A percentile compares a stretch with the other conserved stretches of the same genome.
Conservation (phyloP, 1,284 basidiomycete genomes). For the Marasmius oreades region DNA sequence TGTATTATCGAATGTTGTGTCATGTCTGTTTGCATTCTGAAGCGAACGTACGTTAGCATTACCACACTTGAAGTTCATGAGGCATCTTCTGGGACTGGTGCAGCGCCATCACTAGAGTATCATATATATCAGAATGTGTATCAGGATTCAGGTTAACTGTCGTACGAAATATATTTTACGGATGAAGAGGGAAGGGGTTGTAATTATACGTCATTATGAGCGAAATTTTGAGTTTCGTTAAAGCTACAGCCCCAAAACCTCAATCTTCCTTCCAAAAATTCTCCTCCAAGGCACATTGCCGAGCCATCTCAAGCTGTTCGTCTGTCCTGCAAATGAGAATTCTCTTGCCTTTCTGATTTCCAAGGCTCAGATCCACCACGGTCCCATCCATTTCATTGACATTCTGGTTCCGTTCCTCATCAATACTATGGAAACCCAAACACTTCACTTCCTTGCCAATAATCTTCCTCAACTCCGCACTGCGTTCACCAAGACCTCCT, state of each 20-base stretch:
- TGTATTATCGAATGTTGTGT: too few species aligned
- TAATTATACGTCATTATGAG: too few species aligned
- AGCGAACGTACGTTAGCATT: too few species aligned
- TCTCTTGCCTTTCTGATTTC: conserved; percentile 27
- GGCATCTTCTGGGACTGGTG: too few species aligned
- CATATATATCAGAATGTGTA: too few species aligned
- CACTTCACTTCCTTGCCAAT: conserved; percentile 52
- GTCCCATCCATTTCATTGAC: conserved; percentile 28
- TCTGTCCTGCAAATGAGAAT: conserved; percentile 64
- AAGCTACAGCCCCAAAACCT: not conserved
- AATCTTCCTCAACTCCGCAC: conserved; percentile 54
- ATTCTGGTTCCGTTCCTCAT: conserved; percentile 34
- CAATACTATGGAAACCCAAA: conserved; percentile 59
- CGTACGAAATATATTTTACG: too few species aligned
- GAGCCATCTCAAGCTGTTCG: conserved; percentile 69
- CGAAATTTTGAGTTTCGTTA: too few species aligned
- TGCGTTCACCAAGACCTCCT: conserved; percentile 82
- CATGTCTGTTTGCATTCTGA: too few species aligned
- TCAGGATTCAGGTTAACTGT: too few species aligned
- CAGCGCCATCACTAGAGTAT: too few species aligned
- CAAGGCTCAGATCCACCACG: conserved; percentile 43
- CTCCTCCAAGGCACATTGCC: conserved; percentile 45
- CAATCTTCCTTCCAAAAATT: conserved; percentile 30
- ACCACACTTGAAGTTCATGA: too few species aligned
- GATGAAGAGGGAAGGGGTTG: too few species aligned